These are phyloP conservation scores for Pholiota microspora DNA, from an alignment of 768 basidiomycete genomes.

Conservation along the genomic window DNA sequence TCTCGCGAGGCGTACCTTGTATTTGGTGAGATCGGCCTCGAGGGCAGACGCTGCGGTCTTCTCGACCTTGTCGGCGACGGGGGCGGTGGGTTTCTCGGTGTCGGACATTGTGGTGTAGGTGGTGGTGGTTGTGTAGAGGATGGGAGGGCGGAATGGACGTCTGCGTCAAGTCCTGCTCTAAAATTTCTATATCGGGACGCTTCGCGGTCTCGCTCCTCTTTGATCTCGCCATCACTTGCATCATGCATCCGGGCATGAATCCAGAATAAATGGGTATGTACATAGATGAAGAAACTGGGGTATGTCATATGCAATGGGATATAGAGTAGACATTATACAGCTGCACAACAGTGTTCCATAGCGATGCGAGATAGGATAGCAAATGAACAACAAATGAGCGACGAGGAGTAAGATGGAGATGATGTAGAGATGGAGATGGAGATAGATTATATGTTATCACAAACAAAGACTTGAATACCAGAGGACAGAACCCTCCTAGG, in stretches of 20 bases:
- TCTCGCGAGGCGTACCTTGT: constrained; percentile 56
- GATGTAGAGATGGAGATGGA: too few relatives aligned
- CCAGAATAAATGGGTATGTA: too few relatives aligned
- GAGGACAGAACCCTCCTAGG: too few relatives aligned
- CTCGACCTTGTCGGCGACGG: constrained; percentile 31
- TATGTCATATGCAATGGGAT: not conserved
- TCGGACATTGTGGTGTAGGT: constrained; percentile 54
- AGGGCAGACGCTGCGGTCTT: constrained; percentile 56
- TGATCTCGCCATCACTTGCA: not conserved
- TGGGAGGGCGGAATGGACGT: not conserved
- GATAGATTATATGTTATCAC: too few relatives aligned
- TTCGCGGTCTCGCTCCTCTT: constrained; percentile 6
- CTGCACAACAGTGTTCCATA: constrained; percentile 1
- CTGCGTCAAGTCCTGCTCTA: constrained; percentile 1
- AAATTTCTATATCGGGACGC: constrained; percentile 24
- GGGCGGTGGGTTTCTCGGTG: constrained; percentile 42
- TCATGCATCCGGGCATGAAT: too few relatives aligned
- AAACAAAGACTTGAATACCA: too few relatives aligned
- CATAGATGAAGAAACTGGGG: too few relatives aligned
- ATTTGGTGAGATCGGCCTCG: constrained; percentile 82
- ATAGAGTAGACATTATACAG: not conserved
- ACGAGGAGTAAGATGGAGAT: too few relatives aligned
- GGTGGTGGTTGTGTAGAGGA: constrained; percentile 6
- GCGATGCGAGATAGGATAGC: constrained; percentile 10
- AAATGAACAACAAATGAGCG: constrained; percentile 4